Evolutionary conservation across 371 early-diverging fungal genomes (phyloP).

Genomic region (Mortierella sp.): DNA sequence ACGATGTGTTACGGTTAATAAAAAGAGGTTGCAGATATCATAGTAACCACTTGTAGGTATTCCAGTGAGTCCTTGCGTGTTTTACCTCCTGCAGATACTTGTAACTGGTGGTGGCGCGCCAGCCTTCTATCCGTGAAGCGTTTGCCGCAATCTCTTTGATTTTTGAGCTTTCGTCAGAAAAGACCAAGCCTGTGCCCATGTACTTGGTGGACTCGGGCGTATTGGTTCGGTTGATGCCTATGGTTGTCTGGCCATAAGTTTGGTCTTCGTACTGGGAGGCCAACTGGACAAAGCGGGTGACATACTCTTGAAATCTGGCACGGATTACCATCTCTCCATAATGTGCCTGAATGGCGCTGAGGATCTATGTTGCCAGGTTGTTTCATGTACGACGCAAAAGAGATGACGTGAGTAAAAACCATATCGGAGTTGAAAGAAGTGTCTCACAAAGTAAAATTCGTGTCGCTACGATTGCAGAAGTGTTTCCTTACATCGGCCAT

Average conservation of each 20-base stretch:
- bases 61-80: neutral
- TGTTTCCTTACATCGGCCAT: slow-evolving; percentile 69
- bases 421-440: neutral
- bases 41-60: too few relatives aligned
- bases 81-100: slow-evolving; percentile 69
- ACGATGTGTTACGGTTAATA: neutral
- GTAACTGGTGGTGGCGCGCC: slow-evolving; percentile 82
- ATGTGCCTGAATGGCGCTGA: slow-evolving; percentile 85
- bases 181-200: slow-evolving; percentile 82
- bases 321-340: slow-evolving; percentile 91
- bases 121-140: slow-evolving; percentile 89
- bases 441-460: neutral
- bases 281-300: slow-evolving; percentile 86
- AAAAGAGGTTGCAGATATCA: neutral
- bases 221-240: slow-evolving; percentile 63
- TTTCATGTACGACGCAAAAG: neutral
- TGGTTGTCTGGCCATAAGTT: slow-evolving; percentile 72
- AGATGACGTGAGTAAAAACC: neutral
- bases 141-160: slow-evolving; percentile 77
- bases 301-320: slow-evolving; percentile 89
- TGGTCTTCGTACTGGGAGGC: slow-evolving; percentile 87
- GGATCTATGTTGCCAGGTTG: slow-evolving; percentile 60
- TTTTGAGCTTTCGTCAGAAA: slow-evolving; percentile 75
- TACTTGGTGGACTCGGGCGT: slow-evolving; percentile 60
- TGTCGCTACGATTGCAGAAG: neutral